phyloP scores from a whole-genome alignment of 306 rosid genomes.

The Rosa persica region DNA sequence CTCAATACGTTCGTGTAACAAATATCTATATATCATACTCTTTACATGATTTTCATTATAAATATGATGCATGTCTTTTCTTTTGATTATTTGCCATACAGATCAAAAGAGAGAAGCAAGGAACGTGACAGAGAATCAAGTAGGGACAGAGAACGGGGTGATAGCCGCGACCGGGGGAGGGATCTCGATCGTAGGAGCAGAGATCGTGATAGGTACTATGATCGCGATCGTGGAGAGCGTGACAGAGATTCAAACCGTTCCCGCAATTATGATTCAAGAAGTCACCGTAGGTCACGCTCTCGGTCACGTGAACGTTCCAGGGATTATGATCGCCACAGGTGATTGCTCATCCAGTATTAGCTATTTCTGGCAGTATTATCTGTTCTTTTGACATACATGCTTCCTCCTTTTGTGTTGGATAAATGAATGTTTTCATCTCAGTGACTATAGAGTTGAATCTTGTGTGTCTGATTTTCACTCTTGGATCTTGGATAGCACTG shows the following conservation, averaged over 20 bases:
- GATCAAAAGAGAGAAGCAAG: conserved; percentile 81
- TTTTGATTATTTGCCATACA: conserved; percentile 13
- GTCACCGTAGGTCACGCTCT: conserved; percentile 79
- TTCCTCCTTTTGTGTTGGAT: not conserved
- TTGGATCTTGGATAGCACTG: not conserved
- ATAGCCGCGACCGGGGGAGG: conserved; percentile 73
- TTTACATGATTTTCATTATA: not conserved
- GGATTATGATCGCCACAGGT: conserved; percentile 96
- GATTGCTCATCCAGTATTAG: conserved; percentile 8
- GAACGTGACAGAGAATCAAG: conserved; percentile 79
- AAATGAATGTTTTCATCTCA: not conserved
- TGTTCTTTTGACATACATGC: not conserved
- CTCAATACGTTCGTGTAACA: not conserved
- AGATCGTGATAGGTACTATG: conserved; percentile 81
- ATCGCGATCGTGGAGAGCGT: conserved; percentile 82
- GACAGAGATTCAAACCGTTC: conserved; percentile 68
- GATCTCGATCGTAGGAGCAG: conserved; percentile 78
- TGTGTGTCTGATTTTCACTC: not conserved
- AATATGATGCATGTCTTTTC: not conserved
- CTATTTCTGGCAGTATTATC: not conserved
- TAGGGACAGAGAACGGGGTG: conserved; percentile 69
- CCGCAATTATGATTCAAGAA: conserved; percentile 69
- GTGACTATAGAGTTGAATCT: not conserved
- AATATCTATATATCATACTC: not conserved
- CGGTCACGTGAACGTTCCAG: conserved; percentile 75